Conservation (phyloP, 2,329 filamentous ascomycete species). For the Sporothrix humicola region DNA sequence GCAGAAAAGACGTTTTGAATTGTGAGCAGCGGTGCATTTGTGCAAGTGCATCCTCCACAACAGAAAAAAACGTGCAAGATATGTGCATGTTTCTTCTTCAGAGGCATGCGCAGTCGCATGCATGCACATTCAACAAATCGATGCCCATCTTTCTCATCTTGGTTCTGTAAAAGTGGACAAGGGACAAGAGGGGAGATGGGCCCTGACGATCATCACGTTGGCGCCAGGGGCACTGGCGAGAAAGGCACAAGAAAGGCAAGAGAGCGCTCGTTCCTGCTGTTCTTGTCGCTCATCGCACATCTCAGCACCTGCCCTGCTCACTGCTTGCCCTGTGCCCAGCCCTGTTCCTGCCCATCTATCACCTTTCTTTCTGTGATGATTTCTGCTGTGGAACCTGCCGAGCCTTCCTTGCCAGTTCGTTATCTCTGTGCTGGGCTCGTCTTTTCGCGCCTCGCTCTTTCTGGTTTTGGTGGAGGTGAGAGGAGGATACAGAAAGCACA, state of each 20-base stretch:
- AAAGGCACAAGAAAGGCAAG: neutral
- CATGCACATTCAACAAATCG: neutral
- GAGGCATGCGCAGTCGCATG: neutral
- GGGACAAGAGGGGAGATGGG: neutral
- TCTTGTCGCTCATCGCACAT: neutral
- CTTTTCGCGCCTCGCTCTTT: constrained; percentile 11
- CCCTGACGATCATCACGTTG: constrained; percentile 23
- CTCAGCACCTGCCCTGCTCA: neutral
- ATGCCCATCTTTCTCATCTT: neutral
- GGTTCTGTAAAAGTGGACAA: neutral
- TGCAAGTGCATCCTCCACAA: neutral
- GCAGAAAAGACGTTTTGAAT: neutral
- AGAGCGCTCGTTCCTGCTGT: neutral
- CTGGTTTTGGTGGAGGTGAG: neutral
- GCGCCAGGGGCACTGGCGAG: neutral
- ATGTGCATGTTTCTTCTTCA: constrained; percentile 6
- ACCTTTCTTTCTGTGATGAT: neutral
- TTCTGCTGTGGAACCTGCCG: neutral
- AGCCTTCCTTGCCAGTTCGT: neutral
- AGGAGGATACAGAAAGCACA: constrained; percentile 10
- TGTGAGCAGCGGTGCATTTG: neutral
- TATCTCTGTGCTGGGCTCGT: neutral
- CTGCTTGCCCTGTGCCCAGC: neutral
- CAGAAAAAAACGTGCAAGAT: neutral
- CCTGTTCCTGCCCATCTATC: neutral